phyloP scores from a whole-genome alignment of 441 rosid species.

The Euphorbia schlechtendalii region DNA sequence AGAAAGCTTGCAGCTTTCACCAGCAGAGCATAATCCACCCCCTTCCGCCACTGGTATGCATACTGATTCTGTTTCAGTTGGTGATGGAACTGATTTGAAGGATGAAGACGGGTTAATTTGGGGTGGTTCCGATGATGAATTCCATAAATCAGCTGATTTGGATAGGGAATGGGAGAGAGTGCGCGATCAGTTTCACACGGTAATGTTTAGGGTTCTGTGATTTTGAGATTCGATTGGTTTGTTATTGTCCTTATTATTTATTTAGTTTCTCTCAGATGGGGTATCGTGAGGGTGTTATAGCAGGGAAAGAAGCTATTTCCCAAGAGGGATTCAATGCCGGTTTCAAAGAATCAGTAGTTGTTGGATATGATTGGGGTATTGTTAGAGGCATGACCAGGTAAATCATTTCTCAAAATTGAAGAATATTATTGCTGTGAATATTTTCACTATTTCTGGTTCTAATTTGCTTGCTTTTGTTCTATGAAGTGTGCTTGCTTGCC shows the following conservation, averaged over 20 bases:
- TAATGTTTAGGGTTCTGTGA: conserved; percentile 18
- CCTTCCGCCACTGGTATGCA: conserved; percentile 16
- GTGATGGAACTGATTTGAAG: conserved; percentile 9
- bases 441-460: not conserved
- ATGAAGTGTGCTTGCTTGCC: conserved; percentile 51
- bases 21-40: conserved; percentile 15
- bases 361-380: conserved; percentile 64
- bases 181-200: conserved; percentile 39
- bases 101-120: conserved; percentile 36
- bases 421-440: not conserved
- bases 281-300: conserved; percentile 65
- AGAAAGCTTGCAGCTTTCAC: conserved; percentile 34
- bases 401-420: not conserved
- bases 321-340: conserved; percentile 80
- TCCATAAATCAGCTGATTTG: conserved; percentile 27
- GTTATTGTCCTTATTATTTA: not conserved
- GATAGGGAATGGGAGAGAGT: conserved; percentile 46
- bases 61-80: not conserved
- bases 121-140: conserved; percentile 41
- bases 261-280: conserved; percentile 42
- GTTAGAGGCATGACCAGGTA: conserved; percentile 80
- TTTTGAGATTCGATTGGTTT: conserved; percentile 2
- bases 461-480: not conserved
- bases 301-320: conserved; percentile 48
- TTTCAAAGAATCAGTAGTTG: conserved; percentile 51